Percentiles rank a stretch among this genome's conserved stretches.
Evolutionary conservation across 148 eudicot species (phyloP).

Genomic region (Vaccinium corymbosum): DNA sequence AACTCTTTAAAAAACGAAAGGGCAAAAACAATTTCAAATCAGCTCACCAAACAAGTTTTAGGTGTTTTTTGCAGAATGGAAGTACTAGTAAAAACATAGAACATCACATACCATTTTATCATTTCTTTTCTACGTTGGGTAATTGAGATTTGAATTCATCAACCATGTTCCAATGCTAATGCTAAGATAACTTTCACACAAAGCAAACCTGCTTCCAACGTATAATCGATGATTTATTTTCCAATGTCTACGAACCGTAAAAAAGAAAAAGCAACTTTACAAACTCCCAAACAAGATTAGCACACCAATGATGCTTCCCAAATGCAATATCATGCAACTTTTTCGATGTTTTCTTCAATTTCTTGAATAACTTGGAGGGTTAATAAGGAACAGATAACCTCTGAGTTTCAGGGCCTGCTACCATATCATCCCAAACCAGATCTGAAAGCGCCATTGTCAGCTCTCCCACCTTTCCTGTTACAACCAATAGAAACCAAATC

Average conservation of each 20-base stretch:
- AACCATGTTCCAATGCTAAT: not conserved
- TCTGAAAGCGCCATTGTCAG: conserved; percentile 67
- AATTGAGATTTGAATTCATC: not conserved
- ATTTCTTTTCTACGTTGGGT: not conserved
- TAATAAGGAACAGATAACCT: conserved; percentile 55
- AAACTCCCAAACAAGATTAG: not conserved
- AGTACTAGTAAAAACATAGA: no score
- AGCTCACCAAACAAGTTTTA: no score
- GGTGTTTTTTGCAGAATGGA: no score
- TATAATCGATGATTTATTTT: not conserved
- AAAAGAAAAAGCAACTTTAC: conserved; percentile 7
- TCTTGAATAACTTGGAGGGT: conserved; percentile 1
- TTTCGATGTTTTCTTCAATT: not conserved
- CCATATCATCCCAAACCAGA: conserved; percentile 77
- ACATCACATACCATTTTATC: not conserved
- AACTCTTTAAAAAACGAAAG: no score
- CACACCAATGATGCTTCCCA: not conserved
- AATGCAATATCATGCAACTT: not conserved
- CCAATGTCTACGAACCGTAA: not conserved
- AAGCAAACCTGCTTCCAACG: not conserved
- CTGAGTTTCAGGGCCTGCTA: conserved; percentile 56
- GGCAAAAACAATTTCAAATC: no score
- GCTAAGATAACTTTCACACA: not conserved
- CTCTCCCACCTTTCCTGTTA: conserved; percentile 61
- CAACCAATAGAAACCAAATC: not conserved